A percentile compares a stretch with the other conserved stretches of the same genome.
Evolutionary conservation across 106 monocot genomes (phyloP).

Genomic region (Acorus gramineus): DNA sequence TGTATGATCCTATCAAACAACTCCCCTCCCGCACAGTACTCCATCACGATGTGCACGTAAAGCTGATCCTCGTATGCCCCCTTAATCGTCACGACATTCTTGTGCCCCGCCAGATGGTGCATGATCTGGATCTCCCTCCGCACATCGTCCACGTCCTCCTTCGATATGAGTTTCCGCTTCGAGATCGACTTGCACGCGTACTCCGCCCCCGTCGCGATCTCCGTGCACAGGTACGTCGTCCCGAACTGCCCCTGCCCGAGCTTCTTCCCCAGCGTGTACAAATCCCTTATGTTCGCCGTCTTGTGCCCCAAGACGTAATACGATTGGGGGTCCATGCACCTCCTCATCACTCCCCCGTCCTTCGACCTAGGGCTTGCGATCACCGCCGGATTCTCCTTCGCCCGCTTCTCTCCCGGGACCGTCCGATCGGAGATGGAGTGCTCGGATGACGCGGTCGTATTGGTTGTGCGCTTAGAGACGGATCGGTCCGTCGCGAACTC

Average conservation of each 20-base stretch:
- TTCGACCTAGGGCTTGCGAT: too few species aligned
- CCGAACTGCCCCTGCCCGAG: slow-evolving; percentile 82
- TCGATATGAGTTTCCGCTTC: slow-evolving; percentile 61
- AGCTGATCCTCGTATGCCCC: slow-evolving; percentile 64
- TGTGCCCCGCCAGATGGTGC: slow-evolving; percentile 61
- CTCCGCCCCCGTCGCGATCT: slow-evolving; percentile 35
- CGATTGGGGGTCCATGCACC: background rate
- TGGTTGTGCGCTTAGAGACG: background rate
- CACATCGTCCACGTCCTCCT: slow-evolving; percentile 72
- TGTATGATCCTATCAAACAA: slow-evolving; percentile 63
- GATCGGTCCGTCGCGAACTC: background rate
- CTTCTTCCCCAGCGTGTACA: slow-evolving; percentile 61
- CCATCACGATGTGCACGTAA: slow-evolving; percentile 68
- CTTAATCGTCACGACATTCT: slow-evolving; percentile 70
- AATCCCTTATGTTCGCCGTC: slow-evolving; percentile 65
- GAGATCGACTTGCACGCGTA: slow-evolving; percentile 90
- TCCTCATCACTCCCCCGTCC: slow-evolving; percentile 1
- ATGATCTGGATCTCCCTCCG: slow-evolving; percentile 68
- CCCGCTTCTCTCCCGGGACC: too few species aligned
- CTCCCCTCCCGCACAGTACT: slow-evolving; percentile 55
- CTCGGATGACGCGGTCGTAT: too few species aligned
- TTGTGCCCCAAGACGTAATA: slow-evolving; percentile 49
- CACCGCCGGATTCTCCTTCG: too few species aligned
- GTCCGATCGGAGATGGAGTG: too few species aligned
- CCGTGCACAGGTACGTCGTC: slow-evolving; percentile 59